A percentile compares a stretch with the other conserved stretches of the same genome.
Conservation (phyloP, 345 rosid genomes). For the Fremontodendron californicum region DNA sequence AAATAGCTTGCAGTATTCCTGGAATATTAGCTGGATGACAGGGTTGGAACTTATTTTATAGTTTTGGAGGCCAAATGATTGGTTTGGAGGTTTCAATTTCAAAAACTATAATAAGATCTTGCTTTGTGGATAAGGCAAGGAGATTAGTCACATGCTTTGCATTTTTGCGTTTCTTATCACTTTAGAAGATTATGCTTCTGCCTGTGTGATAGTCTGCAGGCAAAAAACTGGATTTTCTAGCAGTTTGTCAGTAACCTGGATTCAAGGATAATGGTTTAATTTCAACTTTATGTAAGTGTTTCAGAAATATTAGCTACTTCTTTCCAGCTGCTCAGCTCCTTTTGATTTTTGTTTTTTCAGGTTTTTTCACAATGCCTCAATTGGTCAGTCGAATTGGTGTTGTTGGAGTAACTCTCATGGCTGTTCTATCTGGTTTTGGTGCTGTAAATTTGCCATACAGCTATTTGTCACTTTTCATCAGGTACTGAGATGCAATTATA, state of each 20-base stretch:
- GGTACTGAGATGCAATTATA: constrained; percentile 36
- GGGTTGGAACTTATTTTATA: not conserved
- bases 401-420: constrained; percentile 96
- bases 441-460: constrained; percentile 98
- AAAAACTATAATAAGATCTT: not conserved
- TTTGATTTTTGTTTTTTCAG: constrained; percentile 39
- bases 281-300: not conserved
- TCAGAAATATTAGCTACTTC: not conserved
- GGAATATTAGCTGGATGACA: constrained; percentile 2
- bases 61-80: not conserved
- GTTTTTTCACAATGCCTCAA: constrained; percentile 93
- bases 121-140: not conserved
- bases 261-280: not conserved
- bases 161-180: not conserved
- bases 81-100: not conserved
- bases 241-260: not conserved
- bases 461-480: constrained; percentile 91
- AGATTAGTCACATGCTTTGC: not conserved
- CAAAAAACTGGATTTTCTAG: not conserved
- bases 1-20: not conserved
- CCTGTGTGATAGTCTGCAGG: not conserved
- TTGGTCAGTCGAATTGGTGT: constrained; percentile 97
- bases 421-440: constrained; percentile 94
- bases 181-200: not conserved
- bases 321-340: not conserved